phyloP scores from a whole-genome alignment of 495 filamentous ascomycete species.

The Aspergillus sclerotioniger region DNA sequence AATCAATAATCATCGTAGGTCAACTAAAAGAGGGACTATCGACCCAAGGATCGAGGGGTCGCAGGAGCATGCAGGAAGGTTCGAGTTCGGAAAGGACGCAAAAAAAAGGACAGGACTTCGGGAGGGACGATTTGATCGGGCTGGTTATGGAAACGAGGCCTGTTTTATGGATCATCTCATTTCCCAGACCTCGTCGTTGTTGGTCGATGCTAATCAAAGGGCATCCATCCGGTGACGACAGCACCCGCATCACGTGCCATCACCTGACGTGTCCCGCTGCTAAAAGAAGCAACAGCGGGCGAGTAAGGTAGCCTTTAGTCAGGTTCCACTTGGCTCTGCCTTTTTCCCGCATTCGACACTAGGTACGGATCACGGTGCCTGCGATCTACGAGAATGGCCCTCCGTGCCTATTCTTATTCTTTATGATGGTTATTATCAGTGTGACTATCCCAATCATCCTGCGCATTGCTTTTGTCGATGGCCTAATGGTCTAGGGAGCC shows the following conservation, averaged over 20 bases:
- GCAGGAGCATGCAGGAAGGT: not conserved
- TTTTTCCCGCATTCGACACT: too few species aligned
- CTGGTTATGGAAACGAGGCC: not conserved
- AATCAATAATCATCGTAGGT: conserved; percentile 7
- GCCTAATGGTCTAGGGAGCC: too few species aligned
- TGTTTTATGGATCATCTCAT: conserved; percentile 7
- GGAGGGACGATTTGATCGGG: conserved; percentile 5
- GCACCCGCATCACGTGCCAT: conserved; percentile 5
- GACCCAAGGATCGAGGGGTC: conserved; percentile 9
- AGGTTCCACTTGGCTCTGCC: not conserved
- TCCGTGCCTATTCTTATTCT: too few species aligned
- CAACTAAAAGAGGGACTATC: conserved; percentile 18
- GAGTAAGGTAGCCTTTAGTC: not conserved
- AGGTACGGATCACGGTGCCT: too few species aligned
- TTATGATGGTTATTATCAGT: too few species aligned
- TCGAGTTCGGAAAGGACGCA: conserved; percentile 7
- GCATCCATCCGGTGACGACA: conserved; percentile 8
- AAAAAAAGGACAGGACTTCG: conserved; percentile 1
- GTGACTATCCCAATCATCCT: too few species aligned
- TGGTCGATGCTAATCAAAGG: conserved; percentile 6
- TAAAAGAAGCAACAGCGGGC: conserved; percentile 8
- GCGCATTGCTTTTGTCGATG: too few species aligned
- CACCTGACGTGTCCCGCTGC: conserved; percentile 4
- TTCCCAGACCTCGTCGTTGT: conserved; percentile 1
- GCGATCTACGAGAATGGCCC: too few species aligned